These are phyloP conservation scores for Rosa hybrid DNA, from an alignment of 331 rosid genomes.

Conservation along the genomic window DNA sequence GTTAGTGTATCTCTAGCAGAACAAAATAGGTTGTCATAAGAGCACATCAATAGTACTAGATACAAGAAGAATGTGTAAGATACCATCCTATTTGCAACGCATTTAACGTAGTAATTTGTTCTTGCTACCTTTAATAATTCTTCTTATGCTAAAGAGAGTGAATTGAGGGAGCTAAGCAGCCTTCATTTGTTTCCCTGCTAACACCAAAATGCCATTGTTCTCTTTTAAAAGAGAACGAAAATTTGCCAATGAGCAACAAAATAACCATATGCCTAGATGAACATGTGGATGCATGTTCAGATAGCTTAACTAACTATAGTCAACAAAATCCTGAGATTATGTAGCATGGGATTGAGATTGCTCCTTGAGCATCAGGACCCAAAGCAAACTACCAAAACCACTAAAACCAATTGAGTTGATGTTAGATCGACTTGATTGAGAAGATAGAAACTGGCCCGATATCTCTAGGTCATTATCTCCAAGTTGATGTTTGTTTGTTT, in stretches of 20 bases:
- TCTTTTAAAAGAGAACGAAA: neutral
- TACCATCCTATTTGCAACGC: neutral
- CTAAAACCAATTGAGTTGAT: no score
- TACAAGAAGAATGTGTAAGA: neutral
- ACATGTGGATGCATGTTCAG: no score
- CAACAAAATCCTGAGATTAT: no score
- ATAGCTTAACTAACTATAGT: no score
- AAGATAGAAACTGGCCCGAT: no score
- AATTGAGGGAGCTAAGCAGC: neutral
- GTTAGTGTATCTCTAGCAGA: constrained; percentile 17
- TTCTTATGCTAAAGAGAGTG: neutral
- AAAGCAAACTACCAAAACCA: no score
- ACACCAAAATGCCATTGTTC: neutral
- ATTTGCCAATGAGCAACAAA: neutral
- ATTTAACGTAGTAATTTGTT: neutral
- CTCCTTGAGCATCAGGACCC: no score
- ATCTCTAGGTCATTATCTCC: no score
- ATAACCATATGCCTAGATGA: no score
- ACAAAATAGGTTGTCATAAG: neutral
- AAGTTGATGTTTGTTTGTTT: no score
- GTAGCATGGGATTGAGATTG: no score
- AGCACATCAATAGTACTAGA: neutral
- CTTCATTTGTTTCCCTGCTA: neutral
- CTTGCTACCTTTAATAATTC: constrained; percentile 1
- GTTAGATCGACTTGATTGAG: no score